phyloP scores from a whole-genome alignment of 2,329 filamentous ascomycete species.

The Aureobasidium sp. region DNA sequence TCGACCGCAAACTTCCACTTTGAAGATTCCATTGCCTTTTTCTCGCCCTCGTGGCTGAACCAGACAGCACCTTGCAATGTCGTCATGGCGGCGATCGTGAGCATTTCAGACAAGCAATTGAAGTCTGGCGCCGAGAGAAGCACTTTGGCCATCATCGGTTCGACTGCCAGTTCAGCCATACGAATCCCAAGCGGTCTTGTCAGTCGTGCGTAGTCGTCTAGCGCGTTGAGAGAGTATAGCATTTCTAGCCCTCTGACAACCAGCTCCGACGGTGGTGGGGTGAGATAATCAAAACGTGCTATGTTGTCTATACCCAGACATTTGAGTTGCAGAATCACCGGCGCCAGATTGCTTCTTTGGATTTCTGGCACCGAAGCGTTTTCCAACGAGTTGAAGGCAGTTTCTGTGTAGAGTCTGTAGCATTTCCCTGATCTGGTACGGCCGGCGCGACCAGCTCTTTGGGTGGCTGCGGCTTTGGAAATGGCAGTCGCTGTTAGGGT shows the following conservation, averaged over 20 bases:
- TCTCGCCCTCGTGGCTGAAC: constrained; percentile 71
- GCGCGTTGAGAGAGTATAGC: constrained; percentile 74
- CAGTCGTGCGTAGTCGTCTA: constrained; percentile 85
- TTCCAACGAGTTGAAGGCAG: constrained; percentile 57
- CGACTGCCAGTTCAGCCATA: constrained; percentile 89
- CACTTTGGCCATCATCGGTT: constrained; percentile 92
- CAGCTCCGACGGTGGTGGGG: constrained; percentile 75
- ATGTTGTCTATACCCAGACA: constrained; percentile 94
- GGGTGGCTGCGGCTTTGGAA: constrained; percentile 87
- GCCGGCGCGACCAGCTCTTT: constrained; percentile 83
- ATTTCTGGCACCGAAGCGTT: constrained; percentile 81
- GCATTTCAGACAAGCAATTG: constrained; percentile 73
- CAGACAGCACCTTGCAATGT: constrained; percentile 77
- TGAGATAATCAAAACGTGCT: constrained; percentile 81
- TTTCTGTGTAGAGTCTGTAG: constrained; percentile 83
- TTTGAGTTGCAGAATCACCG: constrained; percentile 83
- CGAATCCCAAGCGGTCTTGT: constrained; percentile 79
- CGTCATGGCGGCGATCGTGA: constrained; percentile 91
- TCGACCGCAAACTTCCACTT: constrained; percentile 80
- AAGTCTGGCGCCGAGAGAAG: constrained; percentile 70
- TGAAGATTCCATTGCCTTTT: constrained; percentile 65
- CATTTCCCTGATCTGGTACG: constrained; percentile 89
- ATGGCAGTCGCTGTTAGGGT: constrained; percentile 73
- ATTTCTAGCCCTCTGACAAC: constrained; percentile 82
- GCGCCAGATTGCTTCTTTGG: constrained; percentile 83